Conservation (phyloP, 1,284 basidiomycete species). For the Ceratobasidium sp. region DNA sequence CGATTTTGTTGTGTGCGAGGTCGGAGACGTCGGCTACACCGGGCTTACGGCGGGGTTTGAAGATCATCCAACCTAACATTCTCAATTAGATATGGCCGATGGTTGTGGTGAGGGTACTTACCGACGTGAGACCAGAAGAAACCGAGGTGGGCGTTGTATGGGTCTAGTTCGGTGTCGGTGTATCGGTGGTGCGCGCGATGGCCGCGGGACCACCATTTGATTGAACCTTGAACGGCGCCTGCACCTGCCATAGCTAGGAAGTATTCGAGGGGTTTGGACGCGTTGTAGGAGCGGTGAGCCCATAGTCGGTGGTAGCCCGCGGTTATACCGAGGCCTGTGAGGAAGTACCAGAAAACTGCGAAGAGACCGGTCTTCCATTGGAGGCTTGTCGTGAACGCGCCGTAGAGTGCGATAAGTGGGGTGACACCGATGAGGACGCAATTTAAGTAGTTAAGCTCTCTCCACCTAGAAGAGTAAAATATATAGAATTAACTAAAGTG, state of each 20-base stretch:
- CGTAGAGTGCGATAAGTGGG: slow-evolving; percentile 78
- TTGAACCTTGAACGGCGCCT: slow-evolving; percentile 90
- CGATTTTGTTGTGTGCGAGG: slow-evolving; percentile 79
- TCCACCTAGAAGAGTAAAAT: slow-evolving; percentile 52
- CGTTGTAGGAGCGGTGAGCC: slow-evolving; percentile 94
- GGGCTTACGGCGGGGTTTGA: slow-evolving; percentile 89
- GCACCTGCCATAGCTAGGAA: slow-evolving; percentile 82
- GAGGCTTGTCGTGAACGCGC: slow-evolving; percentile 71
- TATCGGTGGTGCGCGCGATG: slow-evolving; percentile 95
- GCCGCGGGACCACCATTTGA: slow-evolving; percentile 95
- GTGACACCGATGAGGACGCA: slow-evolving; percentile 81
- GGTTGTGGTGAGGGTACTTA: neutral
- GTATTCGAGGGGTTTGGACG: slow-evolving; percentile 84
- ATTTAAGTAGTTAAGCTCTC: slow-evolving; percentile 82
- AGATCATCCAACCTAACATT: slow-evolving; percentile 81
- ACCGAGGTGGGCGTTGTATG: slow-evolving; percentile 91
- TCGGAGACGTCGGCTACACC: slow-evolving; percentile 92
- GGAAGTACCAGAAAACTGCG: slow-evolving; percentile 83
- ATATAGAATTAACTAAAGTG: neutral
- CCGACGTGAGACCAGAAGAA: slow-evolving; percentile 83
- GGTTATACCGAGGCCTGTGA: slow-evolving; percentile 80
- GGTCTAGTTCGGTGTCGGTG: slow-evolving; percentile 96
- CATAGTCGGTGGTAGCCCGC: slow-evolving; percentile 93
- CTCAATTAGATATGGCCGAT: neutral
- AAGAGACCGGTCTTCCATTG: slow-evolving; percentile 78